Conservation (phyloP, 2,329 filamentous ascomycete species). For the Venturiaceae sp. region DNA sequence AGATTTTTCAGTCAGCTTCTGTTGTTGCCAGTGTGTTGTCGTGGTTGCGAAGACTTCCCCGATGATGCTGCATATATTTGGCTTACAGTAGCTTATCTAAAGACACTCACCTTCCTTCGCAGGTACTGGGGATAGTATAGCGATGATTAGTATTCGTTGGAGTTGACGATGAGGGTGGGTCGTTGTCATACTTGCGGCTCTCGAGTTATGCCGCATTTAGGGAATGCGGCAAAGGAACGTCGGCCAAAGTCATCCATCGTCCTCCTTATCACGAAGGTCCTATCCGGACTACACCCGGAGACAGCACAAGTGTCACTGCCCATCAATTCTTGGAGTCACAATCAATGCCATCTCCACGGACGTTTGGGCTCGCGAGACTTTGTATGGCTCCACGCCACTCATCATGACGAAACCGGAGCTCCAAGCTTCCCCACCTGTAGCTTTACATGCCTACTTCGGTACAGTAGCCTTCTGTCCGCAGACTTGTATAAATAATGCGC, state of each 20-base stretch:
- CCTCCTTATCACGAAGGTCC: background rate
- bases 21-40: too few species aligned
- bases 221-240: background rate
- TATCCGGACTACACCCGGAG: background rate
- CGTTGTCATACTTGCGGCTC: too few species aligned
- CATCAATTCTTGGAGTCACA: background rate
- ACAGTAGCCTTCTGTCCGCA: background rate
- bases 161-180: too few species aligned
- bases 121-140: too few species aligned
- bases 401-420: background rate
- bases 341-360: background rate
- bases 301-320: background rate
- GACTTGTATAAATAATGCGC: background rate
- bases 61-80: too few species aligned
- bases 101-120: too few species aligned
- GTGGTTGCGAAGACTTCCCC: too few species aligned
- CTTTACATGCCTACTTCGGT: background rate
- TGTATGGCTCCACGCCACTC: background rate
- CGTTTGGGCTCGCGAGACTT: background rate
- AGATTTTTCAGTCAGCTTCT: too few species aligned
- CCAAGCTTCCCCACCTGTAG: background rate
- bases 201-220: background rate
- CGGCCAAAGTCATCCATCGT: background rate
- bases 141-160: too few species aligned
- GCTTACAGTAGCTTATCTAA: too few species aligned